Conservation (phyloP, 139 green algal species). For the Limnomonas spitsbergensis region DNA sequence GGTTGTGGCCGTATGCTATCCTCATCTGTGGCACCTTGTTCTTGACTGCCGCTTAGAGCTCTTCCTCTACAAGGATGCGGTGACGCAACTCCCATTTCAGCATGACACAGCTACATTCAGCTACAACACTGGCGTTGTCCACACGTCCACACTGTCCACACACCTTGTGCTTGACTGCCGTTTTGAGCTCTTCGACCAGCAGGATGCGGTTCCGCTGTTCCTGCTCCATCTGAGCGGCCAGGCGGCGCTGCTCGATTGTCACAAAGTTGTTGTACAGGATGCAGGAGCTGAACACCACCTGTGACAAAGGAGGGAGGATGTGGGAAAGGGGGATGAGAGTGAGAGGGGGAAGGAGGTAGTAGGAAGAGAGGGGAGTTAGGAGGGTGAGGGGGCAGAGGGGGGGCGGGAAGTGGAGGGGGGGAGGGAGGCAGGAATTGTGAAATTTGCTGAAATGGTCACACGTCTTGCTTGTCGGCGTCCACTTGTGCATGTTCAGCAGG, state of each 20-base stretch:
- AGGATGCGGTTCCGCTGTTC: slow-evolving; percentile 23
- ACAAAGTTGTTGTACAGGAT: slow-evolving; percentile 39
- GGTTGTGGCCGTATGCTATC: too few species aligned
- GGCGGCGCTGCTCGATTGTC: slow-evolving; percentile 24
- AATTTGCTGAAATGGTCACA: too few species aligned
- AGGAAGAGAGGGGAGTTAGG: too few species aligned
- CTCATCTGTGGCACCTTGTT: not conserved
- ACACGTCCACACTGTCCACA: too few species aligned
- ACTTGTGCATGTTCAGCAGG: too few species aligned
- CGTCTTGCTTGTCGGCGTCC: too few species aligned
- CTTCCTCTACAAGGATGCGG: slow-evolving; percentile 15
- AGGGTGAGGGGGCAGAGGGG: too few species aligned
- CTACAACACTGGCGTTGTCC: too few species aligned
- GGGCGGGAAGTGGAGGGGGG: too few species aligned
- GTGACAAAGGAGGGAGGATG: not conserved
- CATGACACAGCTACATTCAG: too few species aligned
- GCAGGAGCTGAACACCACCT: slow-evolving; percentile 29
- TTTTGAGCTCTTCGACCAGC: slow-evolving; percentile 8
- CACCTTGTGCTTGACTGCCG: not conserved
- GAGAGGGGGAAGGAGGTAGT: not conserved
- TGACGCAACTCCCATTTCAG: slow-evolving; percentile 22
- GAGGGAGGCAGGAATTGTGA: too few species aligned
- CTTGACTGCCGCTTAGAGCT: not conserved
- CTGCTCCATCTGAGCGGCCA: slow-evolving; percentile 23
- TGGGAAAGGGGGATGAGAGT: too few species aligned